Percentiles rank a stretch among this genome's conserved stretches.
phyloP scores from a whole-genome alignment of 1,284 basidiomycete species.

The Pseudozyma flocculosa region DNA sequence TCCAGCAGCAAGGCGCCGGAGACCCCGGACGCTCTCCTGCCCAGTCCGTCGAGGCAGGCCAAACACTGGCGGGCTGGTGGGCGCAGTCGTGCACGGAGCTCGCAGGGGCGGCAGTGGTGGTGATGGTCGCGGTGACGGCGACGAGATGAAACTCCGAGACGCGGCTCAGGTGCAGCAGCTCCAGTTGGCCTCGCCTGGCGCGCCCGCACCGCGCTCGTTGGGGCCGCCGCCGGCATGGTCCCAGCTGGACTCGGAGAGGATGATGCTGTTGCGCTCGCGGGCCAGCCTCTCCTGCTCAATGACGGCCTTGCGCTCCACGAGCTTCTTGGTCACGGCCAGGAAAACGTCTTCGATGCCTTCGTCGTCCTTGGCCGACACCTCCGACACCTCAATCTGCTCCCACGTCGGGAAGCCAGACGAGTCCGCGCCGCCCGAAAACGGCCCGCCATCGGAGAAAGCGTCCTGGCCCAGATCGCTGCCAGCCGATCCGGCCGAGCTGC shows the following conservation, averaged over 20 bases:
- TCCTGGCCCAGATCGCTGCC: conserved; percentile 12
- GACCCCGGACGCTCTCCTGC: too few species aligned
- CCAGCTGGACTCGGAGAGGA: conserved; percentile 6
- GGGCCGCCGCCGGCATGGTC: not conserved
- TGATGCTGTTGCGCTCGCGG: conserved; percentile 28
- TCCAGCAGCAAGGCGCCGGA: too few species aligned
- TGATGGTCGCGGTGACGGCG: too few species aligned
- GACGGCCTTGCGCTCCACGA: conserved; percentile 32
- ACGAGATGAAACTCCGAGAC: too few species aligned
- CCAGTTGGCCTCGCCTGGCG: not conserved
- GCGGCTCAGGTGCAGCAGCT: not conserved
- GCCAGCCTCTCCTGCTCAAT: conserved; percentile 23
- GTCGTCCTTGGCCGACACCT: conserved; percentile 46
- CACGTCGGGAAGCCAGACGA: conserved; percentile 10
- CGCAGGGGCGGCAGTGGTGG: too few species aligned
- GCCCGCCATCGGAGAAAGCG: not conserved
- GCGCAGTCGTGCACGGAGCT: too few species aligned
- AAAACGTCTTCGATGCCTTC: conserved; percentile 39
- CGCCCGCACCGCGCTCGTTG: too few species aligned
- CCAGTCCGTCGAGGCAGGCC: too few species aligned
- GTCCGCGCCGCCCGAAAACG: conserved; percentile 1
- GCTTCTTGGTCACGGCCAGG: conserved; percentile 33
- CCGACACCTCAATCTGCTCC: conserved; percentile 37
- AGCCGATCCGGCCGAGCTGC: conserved; percentile 21
- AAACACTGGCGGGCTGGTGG: too few species aligned